These are phyloP conservation scores for Vaucheria bursata DNA, from an alignment of 352 stramenopile genomes.

Conservation along the genomic window DNA sequence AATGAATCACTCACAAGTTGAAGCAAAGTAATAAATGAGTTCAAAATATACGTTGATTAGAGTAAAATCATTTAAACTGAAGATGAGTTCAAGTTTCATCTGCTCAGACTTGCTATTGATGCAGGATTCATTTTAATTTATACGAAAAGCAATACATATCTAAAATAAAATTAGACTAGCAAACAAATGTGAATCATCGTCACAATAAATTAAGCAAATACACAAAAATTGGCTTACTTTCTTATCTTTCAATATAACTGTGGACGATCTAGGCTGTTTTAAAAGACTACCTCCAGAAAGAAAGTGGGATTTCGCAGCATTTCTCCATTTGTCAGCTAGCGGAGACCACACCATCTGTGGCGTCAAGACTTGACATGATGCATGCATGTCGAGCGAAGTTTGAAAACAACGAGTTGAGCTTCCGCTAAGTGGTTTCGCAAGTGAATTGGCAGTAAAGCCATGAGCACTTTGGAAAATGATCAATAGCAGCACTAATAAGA, in stretches of 20 bases:
- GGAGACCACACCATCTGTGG: constrained; percentile 15
- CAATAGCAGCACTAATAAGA: too few relatives aligned
- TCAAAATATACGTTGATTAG: background rate
- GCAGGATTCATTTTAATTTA: background rate
- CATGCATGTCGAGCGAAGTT: too few relatives aligned
- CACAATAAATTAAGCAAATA: background rate
- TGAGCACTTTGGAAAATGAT: too few relatives aligned
- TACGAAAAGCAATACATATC: background rate
- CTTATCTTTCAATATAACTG: background rate
- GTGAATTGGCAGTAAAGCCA: too few relatives aligned
- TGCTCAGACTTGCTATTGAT: background rate
- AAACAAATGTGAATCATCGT: background rate
- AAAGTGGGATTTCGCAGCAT: background rate
- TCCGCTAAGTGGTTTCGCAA: too few relatives aligned
- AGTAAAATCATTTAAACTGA: background rate
- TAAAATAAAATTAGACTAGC: background rate
- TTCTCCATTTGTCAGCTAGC: background rate
- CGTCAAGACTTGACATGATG: too few relatives aligned
- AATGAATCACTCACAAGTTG: background rate
- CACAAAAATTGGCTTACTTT: background rate
- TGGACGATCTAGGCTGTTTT: background rate
- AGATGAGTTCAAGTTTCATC: background rate
- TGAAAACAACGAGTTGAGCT: too few relatives aligned
- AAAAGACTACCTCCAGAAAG: background rate
- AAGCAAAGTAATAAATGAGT: background rate